Percentiles rank a stretch among this genome's conserved stretches.
phyloP scores from a whole-genome alignment of 108 stramenopile genomes.

The Skeletonema tropicum region DNA sequence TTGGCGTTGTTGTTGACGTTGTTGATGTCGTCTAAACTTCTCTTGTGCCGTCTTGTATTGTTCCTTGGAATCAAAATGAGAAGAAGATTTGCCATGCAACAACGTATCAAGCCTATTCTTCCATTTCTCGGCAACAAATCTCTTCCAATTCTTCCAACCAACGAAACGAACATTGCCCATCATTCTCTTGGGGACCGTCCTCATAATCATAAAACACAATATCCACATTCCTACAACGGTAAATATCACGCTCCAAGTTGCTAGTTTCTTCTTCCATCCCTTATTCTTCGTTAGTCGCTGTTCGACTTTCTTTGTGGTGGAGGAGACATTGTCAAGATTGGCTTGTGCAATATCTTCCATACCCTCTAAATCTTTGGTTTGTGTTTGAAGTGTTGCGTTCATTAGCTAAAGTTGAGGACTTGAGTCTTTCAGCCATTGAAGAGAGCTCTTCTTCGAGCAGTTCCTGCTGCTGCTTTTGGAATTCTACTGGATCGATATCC shows the following conservation, averaged over 20 bases:
- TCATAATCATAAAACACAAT: conserved; percentile 47
- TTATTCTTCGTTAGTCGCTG: conserved; percentile 47
- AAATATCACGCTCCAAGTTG: conserved; percentile 46
- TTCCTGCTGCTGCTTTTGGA: conserved; percentile 78
- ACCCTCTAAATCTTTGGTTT: conserved; percentile 60
- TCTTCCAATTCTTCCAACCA: not conserved
- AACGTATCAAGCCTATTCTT: not conserved
- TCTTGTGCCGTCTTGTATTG: conserved; percentile 9
- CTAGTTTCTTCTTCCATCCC: conserved; percentile 47
- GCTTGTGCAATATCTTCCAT: conserved; percentile 73
- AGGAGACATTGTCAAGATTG: conserved; percentile 61
- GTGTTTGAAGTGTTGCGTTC: conserved; percentile 60
- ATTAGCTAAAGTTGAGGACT: conserved; percentile 71
- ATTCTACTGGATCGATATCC: conserved; percentile 47
- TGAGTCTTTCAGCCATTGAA: conserved; percentile 69
- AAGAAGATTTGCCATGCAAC: not conserved
- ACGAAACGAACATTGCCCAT: conserved; percentile 10
- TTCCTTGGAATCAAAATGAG: not conserved
- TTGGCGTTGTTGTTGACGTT: conserved; percentile 10
- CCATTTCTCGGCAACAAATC: not conserved
- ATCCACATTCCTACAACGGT: conserved; percentile 39
- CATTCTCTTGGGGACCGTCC: conserved; percentile 39
- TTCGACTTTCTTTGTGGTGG: conserved; percentile 59
- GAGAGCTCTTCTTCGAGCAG: conserved; percentile 78
- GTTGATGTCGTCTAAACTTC: not conserved